A percentile compares a stretch with the other conserved stretches of the same genome.
Evolutionary conservation across 306 rosid genomes (phyloP).

Genomic region (Trifolium pratense): DNA sequence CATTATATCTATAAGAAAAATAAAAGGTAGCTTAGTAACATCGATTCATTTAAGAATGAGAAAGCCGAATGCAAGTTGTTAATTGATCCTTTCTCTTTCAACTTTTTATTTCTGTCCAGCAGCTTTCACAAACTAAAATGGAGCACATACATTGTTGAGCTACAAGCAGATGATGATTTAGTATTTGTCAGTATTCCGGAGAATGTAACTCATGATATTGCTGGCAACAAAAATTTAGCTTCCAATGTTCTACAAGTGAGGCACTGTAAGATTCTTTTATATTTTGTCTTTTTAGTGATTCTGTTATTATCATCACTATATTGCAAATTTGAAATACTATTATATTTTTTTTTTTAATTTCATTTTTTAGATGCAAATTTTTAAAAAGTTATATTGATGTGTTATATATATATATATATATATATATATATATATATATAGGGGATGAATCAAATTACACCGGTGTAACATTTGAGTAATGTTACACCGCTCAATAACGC

Average conservation of each 20-base stretch:
- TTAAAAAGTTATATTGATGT: background rate
- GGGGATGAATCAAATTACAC: too few species aligned
- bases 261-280: conserved; percentile 69
- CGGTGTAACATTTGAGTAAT: too few species aligned
- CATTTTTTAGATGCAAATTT: background rate
- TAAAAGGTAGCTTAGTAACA: background rate
- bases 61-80: conserved; percentile 18
- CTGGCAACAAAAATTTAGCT: conserved; percentile 85
- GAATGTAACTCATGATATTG: conserved; percentile 72
- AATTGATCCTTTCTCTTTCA: conserved; percentile 31
- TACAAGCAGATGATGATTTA: conserved; percentile 58
- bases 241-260: conserved; percentile 88
- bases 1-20: background rate
- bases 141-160: conserved; percentile 60
- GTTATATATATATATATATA: too few species aligned
- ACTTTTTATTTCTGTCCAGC: conserved; percentile 52
- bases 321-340: background rate
- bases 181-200: conserved; percentile 72
- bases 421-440: too few species aligned
- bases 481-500: too few species aligned
- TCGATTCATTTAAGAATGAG: conserved; percentile 18
- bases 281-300: conserved; percentile 9
- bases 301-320: background rate
- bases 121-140: conserved; percentile 64
- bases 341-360: background rate